Percentiles rank a stretch among this genome's conserved stretches.
Evolutionary conservation across 306 rosid genomes (phyloP).

Genomic region (Mimosa pudica): DNA sequence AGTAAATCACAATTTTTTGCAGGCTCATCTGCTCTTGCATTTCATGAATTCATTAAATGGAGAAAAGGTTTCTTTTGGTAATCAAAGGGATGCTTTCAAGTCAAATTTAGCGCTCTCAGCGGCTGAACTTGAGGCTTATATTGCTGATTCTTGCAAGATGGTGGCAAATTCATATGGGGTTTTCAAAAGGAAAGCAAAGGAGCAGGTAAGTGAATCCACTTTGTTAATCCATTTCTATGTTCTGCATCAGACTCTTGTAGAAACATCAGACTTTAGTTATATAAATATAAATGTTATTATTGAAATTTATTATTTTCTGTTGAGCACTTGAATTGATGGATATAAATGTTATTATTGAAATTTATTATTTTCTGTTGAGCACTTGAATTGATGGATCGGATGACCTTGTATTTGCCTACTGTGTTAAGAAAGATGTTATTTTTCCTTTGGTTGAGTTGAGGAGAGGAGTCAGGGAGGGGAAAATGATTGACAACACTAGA

Average conservation of each 20-base stretch:
- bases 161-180: constrained; percentile 69
- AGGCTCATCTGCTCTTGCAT: constrained; percentile 94
- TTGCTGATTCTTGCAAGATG: constrained; percentile 76
- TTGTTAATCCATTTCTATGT: neutral
- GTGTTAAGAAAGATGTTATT: neutral
- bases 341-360: constrained; percentile 11
- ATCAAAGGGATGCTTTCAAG: constrained; percentile 41
- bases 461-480: neutral
- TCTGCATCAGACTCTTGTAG: constrained; percentile 18
- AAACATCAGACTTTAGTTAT: constrained; percentile 15
- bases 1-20: constrained; percentile 38
- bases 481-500: constrained; percentile 6
- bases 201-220: constrained; percentile 63
- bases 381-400: neutral
- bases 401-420: neutral
- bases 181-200: constrained; percentile 83
- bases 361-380: neutral
- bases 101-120: constrained; percentile 41
- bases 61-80: constrained; percentile 41
- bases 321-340: neutral
- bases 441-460: neutral
- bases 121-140: constrained; percentile 62
- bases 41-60: constrained; percentile 55
- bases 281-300: constrained; percentile 9
- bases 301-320: constrained; percentile 2